Conservation (phyloP, 2,329 filamentous ascomycete genomes). For the Elsinoe australis region DNA sequence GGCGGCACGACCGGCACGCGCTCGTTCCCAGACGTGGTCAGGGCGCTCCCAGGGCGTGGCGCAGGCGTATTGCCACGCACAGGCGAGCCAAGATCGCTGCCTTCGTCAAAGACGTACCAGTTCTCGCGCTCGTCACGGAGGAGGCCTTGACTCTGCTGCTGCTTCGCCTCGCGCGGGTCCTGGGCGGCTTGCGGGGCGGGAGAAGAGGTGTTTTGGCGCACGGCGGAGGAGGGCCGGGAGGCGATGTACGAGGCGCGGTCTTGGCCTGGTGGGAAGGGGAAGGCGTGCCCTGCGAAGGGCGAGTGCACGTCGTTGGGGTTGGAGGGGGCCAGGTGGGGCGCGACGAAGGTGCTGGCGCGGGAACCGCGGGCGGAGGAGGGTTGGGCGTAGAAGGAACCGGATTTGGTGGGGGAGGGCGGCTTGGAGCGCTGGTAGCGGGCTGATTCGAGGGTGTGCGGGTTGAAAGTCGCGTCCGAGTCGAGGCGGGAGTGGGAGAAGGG, state of each 20-base stretch:
- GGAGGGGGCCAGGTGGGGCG: slow-evolving; percentile 11
- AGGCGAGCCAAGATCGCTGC: slow-evolving; percentile 26
- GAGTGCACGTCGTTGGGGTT: slow-evolving; percentile 2
- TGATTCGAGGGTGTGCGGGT: slow-evolving; percentile 42
- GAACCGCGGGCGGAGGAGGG: slow-evolving; percentile 32
- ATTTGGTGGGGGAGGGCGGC: background rate
- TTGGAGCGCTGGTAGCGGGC: slow-evolving; percentile 47
- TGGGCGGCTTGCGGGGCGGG: slow-evolving; percentile 19
- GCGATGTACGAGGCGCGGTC: slow-evolving; percentile 13
- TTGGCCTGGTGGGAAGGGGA: slow-evolving; percentile 19
- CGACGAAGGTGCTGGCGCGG: slow-evolving; percentile 29
- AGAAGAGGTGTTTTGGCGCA: slow-evolving; percentile 9
- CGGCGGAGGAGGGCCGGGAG: slow-evolving; percentile 12
- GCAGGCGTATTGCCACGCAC: too few relatives aligned
- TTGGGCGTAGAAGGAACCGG: slow-evolving; percentile 24
- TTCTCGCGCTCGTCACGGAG: slow-evolving; percentile 35
- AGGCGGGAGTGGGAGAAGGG: slow-evolving; percentile 76
- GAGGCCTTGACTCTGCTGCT: slow-evolving; percentile 31
- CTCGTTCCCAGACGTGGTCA: slow-evolving; percentile 1
- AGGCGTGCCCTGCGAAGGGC: slow-evolving; percentile 17
- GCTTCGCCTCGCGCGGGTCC: slow-evolving; percentile 20
- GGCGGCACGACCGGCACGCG: background rate
- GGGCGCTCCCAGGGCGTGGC: background rate
- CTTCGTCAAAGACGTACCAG: slow-evolving; percentile 37
- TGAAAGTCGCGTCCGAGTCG: slow-evolving; percentile 48